Percentiles rank a stretch among this genome's conserved stretches.
These are phyloP conservation scores for Penicillium cosmopolitanum DNA, from an alignment of 495 filamentous ascomycete genomes.

Conservation along the genomic window DNA sequence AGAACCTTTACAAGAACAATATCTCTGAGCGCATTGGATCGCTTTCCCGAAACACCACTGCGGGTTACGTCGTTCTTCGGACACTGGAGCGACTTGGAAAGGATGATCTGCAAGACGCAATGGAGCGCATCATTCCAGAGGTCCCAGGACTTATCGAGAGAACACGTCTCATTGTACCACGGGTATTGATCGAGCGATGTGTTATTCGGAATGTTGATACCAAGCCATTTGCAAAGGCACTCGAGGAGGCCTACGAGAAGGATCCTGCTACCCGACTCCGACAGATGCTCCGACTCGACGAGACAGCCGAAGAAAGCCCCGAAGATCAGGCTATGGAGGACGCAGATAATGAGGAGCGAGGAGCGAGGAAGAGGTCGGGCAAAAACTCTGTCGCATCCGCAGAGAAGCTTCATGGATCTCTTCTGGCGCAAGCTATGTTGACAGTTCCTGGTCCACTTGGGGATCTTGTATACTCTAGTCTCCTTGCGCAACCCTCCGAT, in stretches of 20 bases:
- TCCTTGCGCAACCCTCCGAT: slow-evolving; percentile 49
- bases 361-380: slow-evolving; percentile 38
- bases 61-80: slow-evolving; percentile 78
- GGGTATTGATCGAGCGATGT: slow-evolving; percentile 81
- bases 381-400: slow-evolving; percentile 36
- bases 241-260: slow-evolving; percentile 61
- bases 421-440: slow-evolving; percentile 69
- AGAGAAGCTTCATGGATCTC: slow-evolving; percentile 63
- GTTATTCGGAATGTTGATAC: slow-evolving; percentile 66
- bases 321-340: slow-evolving; percentile 36
- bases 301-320: slow-evolving; percentile 25
- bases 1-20: slow-evolving; percentile 72
- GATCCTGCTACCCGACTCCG: slow-evolving; percentile 57
- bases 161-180: slow-evolving; percentile 75
- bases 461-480: slow-evolving; percentile 58
- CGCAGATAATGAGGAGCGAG: slow-evolving; percentile 35
- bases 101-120: slow-evolving; percentile 74
- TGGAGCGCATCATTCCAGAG: slow-evolving; percentile 68
- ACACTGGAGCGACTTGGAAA: slow-evolving; percentile 81
- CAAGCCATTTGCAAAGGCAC: slow-evolving; percentile 58
- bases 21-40: slow-evolving; percentile 76
- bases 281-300: slow-evolving; percentile 58
- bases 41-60: slow-evolving; percentile 84
- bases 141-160: slow-evolving; percentile 71
- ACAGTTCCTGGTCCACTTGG: slow-evolving; percentile 58